Evolutionary conservation across 1,284 basidiomycete species (phyloP), one percentile per base, ranked within the genome.

Genomic region (Psilocybe mexicana): DNA sequence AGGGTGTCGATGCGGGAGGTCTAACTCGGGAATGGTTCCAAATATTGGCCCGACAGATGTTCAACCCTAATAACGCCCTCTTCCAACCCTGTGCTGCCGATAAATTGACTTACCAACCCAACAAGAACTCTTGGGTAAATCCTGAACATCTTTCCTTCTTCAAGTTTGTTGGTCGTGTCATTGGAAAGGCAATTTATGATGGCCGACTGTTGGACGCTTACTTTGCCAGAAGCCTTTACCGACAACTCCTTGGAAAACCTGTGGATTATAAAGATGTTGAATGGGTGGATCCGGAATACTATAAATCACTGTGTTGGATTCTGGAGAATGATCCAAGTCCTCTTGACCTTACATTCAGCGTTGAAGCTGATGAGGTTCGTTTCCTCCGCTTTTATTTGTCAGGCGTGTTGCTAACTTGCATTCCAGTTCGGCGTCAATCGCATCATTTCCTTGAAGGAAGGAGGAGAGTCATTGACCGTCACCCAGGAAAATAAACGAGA

Each of bases 1-100:
- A 99, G 68, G 97, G 97, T 63, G 93, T 99, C 48, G 97, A 99
- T 72, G 97, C 97, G 0, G 97, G 97, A 26, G 97, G 97, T 68
- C 94, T 99, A 43, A 98, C 97, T 2, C 85, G 96, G 63, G 96
- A 98, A 76, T 98, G 96, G 96, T 98, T 96, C 87, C 93, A 95
- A 67, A 96, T 98, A 55, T 85, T 99, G 23, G 96, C 96, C 1
- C 85, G 95, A 55, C 96, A 98, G 73, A 99, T 99, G 92, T 98
- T 99, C 76, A 95, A 99, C 72, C 96, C 97, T n/a, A 94, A 97
- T 76, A 98, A 99, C 68, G 95, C 94, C 5, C 83, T 99, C 23
- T 99, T 99, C 84, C 94, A 98, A 71, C 96, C 96, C 8, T 98
- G 94, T 70, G 94, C 94, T 0, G 95, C 94, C 4, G 95, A 98